Conservation (phyloP, 768 basidiomycete genomes). For the Pisolithus sp. region DNA sequence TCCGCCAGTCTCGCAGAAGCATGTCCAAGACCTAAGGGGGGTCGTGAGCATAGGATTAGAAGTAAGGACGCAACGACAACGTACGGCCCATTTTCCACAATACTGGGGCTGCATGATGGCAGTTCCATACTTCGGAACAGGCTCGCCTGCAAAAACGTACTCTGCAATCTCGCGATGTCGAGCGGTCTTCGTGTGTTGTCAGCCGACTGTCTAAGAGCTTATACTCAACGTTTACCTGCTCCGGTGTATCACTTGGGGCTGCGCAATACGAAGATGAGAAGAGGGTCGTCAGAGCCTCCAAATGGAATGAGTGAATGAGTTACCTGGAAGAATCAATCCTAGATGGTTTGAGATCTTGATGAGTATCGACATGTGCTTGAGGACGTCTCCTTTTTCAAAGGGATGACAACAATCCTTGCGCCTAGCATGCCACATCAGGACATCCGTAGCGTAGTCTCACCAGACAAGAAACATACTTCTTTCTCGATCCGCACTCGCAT, state of each 20-base stretch:
- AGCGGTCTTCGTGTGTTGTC: slow-evolving; percentile 23
- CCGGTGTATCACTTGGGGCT: slow-evolving; percentile 65
- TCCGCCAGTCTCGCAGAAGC: slow-evolving; percentile 61
- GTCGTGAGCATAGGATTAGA: neutral
- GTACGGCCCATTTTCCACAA: slow-evolving; percentile 82
- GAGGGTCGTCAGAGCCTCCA: neutral
- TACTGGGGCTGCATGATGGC: slow-evolving; percentile 58
- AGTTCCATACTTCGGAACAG: slow-evolving; percentile 52
- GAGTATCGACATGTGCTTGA: slow-evolving; percentile 75
- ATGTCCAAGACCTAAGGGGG: slow-evolving; percentile 56
- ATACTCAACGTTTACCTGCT: slow-evolving; percentile 44
- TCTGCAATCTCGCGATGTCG: slow-evolving; percentile 59
- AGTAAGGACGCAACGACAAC: slow-evolving; percentile 18
- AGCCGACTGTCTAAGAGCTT: neutral
- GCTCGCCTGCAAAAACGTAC: slow-evolving; percentile 53
- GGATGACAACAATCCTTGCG: slow-evolving; percentile 54
- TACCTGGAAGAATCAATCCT: slow-evolving; percentile 78
- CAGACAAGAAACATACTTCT: slow-evolving; percentile 37
- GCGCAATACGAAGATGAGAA: neutral
- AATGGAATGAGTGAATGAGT: neutral
- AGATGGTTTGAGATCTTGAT: slow-evolving; percentile 89
- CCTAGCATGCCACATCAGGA: slow-evolving; percentile 29
- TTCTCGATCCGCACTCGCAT: slow-evolving; percentile 63
- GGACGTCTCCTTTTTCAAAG: slow-evolving; percentile 44
- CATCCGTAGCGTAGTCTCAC: neutral